Evolutionary conservation across 2,329 filamentous ascomycete species (phyloP), one percentile per base, ranked within the genome.

Genomic region (Aspergillus brunneoviolaceus): DNA sequence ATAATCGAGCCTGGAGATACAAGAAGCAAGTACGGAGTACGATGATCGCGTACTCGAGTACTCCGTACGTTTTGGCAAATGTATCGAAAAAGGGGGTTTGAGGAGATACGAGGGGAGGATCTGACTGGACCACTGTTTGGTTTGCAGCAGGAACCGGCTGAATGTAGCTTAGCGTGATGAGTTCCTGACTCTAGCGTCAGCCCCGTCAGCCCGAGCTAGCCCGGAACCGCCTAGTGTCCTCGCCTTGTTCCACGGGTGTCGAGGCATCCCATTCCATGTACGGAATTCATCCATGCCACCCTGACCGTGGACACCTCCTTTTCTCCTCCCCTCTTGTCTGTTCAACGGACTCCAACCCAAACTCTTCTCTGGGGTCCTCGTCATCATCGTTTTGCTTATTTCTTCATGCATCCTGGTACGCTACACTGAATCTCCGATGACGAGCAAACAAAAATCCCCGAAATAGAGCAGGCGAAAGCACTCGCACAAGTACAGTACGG

Each of bases 231-330:
- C 27, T 66, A 65, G 59, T 23, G 50, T 63, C 1, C 21, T 19
- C 60, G 51, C 57, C 59, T 35, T 58, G 57, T 61, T 57, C 57
- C 61, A 56, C 49, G 45, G 61, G 63, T 61, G 58, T 60, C 55
- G 19, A 64, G 53, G 53, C 53, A 55, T 33, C 19, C 42, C 42
- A 29, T 29, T 29, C 27, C 27, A 21, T 48, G 53, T 42, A 55
- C 53, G 53, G 42, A 23, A 55, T 33, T 23, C 39, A 16, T 45
- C 53, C 53, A 55, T 55, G 48, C 55, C 55, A 45, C 2, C 21
- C 21, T 21, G 21, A 21, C 21, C 21, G 21, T 21, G 21, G 21
- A 21, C 55, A 45, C 55, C 48, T 57, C 48, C 53, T 55, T 55
- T 55, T 55, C 33, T 16, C 33, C 33, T 35, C 12, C 25, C 27